Base-by-base conservation (phyloP, 257 asterid species). In the Nicotiana obtusifolia region DNA sequence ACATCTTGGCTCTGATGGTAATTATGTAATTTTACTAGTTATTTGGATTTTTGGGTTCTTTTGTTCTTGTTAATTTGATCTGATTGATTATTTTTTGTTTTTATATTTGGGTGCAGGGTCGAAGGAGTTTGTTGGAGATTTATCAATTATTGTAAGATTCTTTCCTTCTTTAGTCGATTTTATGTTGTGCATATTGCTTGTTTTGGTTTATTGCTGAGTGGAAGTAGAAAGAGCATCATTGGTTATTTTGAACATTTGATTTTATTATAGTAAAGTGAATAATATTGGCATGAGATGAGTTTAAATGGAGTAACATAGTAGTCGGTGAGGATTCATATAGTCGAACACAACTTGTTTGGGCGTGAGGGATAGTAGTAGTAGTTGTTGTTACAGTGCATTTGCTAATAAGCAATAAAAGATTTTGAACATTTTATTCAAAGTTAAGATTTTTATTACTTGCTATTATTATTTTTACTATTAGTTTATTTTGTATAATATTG, bases 41-140 rank as follows among this genome's bases (percentile, higher is more conserved):
- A 30, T n/a, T 83, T 82, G 0, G 9, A 22, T 44, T 44, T 7
- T 77, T 61, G 37, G 37, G 26, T 57, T 66, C 5, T 13, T 44
- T 44, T 44, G 60, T 22, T 71, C 26, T 44, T 22, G 37, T 30
- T 83, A n/a, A 28, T 64, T 41, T 41, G 59, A 54, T 81, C 64
- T 78, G 54, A 61, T 52, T 78, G 37, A 47, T 75, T 65, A 57
- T 54, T 75, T 82, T 82, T 54, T 82, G 31, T 20, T 83, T 62
- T 37, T 68, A 82, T 61, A 28, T 82, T 26, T 83, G 81, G 81
- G 41, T 89, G 92, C 97, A 94, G 99, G 41, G 41, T 82, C 92
- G 26, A 82, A 65, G 56, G 93, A 83, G 31, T 90, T 83, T 20
- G 87, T 89, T 60, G 95, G 91, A 86, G 99, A 93, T 89, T 93